These are phyloP conservation scores for Dispira parvispora DNA, from an alignment of 192 early-diverging fungal genomes.

Conservation along the genomic window DNA sequence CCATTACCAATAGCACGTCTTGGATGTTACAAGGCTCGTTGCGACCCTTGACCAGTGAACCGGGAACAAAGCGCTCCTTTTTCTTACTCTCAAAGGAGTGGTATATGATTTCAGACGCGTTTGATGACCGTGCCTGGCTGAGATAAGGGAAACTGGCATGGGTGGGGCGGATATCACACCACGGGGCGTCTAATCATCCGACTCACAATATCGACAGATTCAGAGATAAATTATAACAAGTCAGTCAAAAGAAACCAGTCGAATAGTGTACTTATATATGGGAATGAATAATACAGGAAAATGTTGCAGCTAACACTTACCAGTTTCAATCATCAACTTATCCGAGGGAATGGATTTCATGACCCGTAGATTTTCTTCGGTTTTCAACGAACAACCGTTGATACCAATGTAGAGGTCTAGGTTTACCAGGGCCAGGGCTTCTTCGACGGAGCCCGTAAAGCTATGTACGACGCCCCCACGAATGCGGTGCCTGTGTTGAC, in stretches of 20 bases:
- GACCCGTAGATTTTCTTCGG: conserved; percentile 63
- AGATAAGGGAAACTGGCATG: conserved; percentile 61
- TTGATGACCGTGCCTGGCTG: background rate
- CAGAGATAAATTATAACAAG: too few species aligned
- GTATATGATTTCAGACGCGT: background rate
- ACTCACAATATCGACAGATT: background rate
- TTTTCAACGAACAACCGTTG: conserved; percentile 90
- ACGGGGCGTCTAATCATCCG: conserved; percentile 51
- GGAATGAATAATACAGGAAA: too few species aligned
- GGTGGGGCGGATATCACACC: conserved; percentile 77
- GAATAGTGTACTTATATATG: too few species aligned
- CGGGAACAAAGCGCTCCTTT: conserved; percentile 55
- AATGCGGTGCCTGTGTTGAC: conserved; percentile 40
- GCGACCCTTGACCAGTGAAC: conserved; percentile 56
- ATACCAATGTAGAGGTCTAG: conserved; percentile 82
- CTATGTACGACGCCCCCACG: conserved; percentile 75
- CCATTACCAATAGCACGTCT: conserved; percentile 50
- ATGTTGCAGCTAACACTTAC: conserved; percentile 13
- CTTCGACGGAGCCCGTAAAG: conserved; percentile 59
- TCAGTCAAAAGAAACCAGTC: too few species aligned
- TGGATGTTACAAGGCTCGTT: conserved; percentile 76
- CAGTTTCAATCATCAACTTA: conserved; percentile 79
- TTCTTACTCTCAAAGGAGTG: conserved; percentile 33
- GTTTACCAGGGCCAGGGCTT: conserved; percentile 36
- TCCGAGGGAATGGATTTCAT: conserved; percentile 57